Conservation (phyloP, 495 filamentous ascomycete species). For the Penicillium cataractarum region DNA sequence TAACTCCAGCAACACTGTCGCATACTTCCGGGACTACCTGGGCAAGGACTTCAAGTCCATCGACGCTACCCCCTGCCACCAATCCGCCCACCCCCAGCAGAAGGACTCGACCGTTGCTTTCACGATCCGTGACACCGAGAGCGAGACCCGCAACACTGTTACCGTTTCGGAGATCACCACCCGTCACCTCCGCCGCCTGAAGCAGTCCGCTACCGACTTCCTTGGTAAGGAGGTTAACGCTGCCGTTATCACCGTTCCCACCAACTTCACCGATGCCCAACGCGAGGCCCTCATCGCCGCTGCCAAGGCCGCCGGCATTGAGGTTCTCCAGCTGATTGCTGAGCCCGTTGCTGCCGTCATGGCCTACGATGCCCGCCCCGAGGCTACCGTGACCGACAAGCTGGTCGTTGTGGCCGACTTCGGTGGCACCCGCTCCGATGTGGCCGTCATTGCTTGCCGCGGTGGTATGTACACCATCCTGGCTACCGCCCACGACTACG, state of each 20-base stretch:
- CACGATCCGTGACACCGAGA: conserved; percentile 75
- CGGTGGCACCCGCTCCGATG: conserved; percentile 90
- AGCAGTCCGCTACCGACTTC: conserved; percentile 84
- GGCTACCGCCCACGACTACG: conserved; percentile 92
- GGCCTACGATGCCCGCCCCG: conserved; percentile 87
- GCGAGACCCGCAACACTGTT: conserved; percentile 68
- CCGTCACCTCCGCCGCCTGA: conserved; percentile 81
- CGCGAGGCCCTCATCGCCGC: conserved; percentile 75
- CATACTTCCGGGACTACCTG: conserved; percentile 93
- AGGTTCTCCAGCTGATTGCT: conserved; percentile 88
- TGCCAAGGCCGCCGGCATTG: conserved; percentile 79
- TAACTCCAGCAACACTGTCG: conserved; percentile 89
- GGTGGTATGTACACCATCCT: conserved; percentile 97
- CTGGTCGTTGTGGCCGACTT: conserved; percentile 90
- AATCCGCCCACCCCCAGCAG: conserved; percentile 87
- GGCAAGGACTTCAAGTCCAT: conserved; percentile 95
- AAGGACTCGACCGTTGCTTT: conserved; percentile 75
- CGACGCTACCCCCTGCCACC: conserved; percentile 92
- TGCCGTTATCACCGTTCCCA: conserved; percentile 91
- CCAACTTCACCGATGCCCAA: conserved; percentile 87
- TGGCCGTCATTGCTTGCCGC: conserved; percentile 84
- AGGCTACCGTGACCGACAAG: conserved; percentile 77
- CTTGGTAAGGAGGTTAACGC: conserved; percentile 89
- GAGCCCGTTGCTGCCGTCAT: conserved; percentile 92
- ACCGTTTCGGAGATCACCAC: conserved; percentile 85